Conservation (phyloP, 2,329 filamentous ascomycete genomes). For the Monascus ruber region DNA sequence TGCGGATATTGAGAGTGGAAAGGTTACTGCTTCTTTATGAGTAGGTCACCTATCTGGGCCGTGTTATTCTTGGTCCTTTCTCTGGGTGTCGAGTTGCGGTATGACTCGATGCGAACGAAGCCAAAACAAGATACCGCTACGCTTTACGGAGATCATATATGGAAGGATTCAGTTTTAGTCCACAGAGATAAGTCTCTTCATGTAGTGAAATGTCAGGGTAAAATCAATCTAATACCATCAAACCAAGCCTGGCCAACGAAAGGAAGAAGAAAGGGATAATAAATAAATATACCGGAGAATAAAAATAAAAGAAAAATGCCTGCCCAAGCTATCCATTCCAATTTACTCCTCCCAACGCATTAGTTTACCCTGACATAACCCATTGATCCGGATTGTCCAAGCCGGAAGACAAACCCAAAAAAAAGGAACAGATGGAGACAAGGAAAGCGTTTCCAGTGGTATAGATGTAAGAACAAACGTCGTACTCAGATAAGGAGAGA, state of each 20-base stretch:
- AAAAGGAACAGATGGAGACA: constrained; percentile 1
- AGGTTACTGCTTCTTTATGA: too few species aligned
- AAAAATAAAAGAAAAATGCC: neutral
- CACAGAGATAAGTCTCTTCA: neutral
- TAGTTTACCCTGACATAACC: neutral
- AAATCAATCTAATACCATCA: neutral
- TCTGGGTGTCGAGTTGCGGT: too few species aligned
- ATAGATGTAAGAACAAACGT: constrained; percentile 7
- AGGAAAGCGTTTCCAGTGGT: constrained; percentile 10
- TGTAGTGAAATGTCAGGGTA: neutral
- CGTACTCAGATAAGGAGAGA: constrained; percentile 9
- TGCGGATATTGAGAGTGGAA: constrained; percentile 26
- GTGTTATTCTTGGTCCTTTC: too few species aligned
- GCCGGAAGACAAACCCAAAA: neutral
- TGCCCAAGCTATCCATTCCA: neutral
- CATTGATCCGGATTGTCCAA: neutral
- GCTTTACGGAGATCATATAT: too few species aligned
- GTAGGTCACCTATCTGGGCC: too few species aligned
- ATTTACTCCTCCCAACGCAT: neutral
- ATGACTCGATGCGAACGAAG: too few species aligned
- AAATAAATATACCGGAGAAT: neutral
- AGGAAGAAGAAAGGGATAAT: too few species aligned
- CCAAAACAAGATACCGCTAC: too few species aligned
- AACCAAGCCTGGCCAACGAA: too few species aligned
- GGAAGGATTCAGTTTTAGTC: neutral